phyloP scores from a whole-genome alignment of 2,329 filamentous ascomycete genomes.

The Diaporthe humulicola region DNA sequence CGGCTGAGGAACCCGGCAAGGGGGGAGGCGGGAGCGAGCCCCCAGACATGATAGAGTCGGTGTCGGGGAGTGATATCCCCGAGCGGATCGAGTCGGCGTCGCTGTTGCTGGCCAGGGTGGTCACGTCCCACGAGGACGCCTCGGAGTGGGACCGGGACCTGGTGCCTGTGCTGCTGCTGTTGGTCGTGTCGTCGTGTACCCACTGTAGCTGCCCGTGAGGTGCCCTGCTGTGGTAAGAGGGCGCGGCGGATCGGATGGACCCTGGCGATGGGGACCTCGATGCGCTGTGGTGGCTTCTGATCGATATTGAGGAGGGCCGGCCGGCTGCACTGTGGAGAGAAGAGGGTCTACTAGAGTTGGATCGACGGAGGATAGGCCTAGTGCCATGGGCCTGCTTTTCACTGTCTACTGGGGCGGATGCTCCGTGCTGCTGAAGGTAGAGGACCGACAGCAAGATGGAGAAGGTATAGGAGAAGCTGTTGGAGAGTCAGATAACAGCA shows the following conservation, averaged over 20 bases:
- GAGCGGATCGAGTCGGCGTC: constrained; percentile 34
- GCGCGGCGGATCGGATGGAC: constrained; percentile 29
- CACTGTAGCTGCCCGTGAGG: not conserved
- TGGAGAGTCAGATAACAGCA: not conserved
- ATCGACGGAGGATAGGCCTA: not conserved
- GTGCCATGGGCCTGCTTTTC: constrained; percentile 5
- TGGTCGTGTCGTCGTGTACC: not conserved
- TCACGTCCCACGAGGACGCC: constrained; percentile 29
- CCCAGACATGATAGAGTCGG: constrained; percentile 21
- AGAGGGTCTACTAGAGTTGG: not conserved
- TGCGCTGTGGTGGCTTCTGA: not conserved
- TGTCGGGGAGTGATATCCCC: constrained; percentile 22
- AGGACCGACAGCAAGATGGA: constrained; percentile 38
- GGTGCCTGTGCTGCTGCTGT: constrained; percentile 2
- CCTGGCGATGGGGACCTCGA: constrained; percentile 29
- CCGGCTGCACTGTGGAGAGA: constrained; percentile 13
- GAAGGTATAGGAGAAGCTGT: constrained; percentile 41
- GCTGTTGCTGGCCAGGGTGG: constrained; percentile 34
- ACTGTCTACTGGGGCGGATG: not conserved
- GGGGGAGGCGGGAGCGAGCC: constrained; percentile 23
- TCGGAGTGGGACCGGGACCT: constrained; percentile 16
- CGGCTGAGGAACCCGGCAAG: not conserved
- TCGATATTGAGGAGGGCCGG: constrained; percentile 7
- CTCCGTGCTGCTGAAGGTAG: constrained; percentile 32
- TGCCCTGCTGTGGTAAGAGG: constrained; percentile 27